Evolutionary conservation across 306 rosid genomes (phyloP).

Genomic region (Prunus mira): DNA sequence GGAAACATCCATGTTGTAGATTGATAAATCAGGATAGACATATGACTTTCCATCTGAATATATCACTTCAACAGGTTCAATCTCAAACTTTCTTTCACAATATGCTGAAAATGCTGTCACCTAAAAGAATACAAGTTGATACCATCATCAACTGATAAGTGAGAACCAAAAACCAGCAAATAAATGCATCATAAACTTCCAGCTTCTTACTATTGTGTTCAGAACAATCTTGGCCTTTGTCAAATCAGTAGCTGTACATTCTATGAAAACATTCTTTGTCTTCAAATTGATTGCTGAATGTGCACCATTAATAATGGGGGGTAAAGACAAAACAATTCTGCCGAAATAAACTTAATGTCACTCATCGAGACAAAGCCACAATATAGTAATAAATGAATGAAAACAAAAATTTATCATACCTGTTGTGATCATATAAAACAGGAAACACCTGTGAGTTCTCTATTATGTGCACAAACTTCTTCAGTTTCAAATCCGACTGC

Average conservation of each 20-base stretch:
- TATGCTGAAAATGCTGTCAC: slow-evolving; percentile 72
- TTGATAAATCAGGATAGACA: slow-evolving; percentile 76
- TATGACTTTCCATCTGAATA: slow-evolving; percentile 66
- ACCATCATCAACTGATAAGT: slow-evolving; percentile 19
- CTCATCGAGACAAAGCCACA: neutral
- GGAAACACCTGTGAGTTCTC: slow-evolving; percentile 79
- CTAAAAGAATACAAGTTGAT: slow-evolving; percentile 33
- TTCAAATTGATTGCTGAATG: slow-evolving; percentile 86
- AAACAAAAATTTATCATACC: slow-evolving; percentile 34
- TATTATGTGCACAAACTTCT: slow-evolving; percentile 92
- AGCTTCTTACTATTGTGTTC: slow-evolving; percentile 68
- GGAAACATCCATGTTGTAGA: slow-evolving; percentile 84
- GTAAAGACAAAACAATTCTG: slow-evolving; percentile 90
- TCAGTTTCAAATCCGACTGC: slow-evolving; percentile 93
- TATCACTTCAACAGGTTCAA: slow-evolving; percentile 89
- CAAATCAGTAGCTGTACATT: slow-evolving; percentile 96
- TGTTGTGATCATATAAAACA: slow-evolving; percentile 67
- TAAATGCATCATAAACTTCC: slow-evolving; percentile 9
- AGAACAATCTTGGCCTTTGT: slow-evolving; percentile 94
- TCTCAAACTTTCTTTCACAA: slow-evolving; percentile 69
- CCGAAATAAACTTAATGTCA: neutral
- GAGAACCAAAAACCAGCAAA: slow-evolving; percentile 16
- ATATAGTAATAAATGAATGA: neutral
- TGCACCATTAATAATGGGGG: slow-evolving; percentile 93
- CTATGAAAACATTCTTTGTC: slow-evolving; percentile 82